Evolutionary conservation across 75 land plant genomes (phyloP), one percentile per base, ranked within the genome.

Genomic region (Larix kaempferi): DNA sequence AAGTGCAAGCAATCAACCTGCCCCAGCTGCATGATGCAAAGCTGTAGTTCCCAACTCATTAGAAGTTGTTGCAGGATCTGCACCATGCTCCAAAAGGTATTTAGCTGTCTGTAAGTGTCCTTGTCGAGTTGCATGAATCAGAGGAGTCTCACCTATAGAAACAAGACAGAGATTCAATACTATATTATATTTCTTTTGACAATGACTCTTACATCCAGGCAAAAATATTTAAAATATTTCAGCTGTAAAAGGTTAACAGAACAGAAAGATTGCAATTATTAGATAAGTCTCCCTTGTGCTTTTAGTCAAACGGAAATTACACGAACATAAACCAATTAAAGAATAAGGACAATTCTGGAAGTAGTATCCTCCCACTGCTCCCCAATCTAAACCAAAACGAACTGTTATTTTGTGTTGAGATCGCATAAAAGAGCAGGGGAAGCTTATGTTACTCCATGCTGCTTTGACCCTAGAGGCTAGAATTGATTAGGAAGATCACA

Each of bases 21-120:
- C 86, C 77, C 91, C 98, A 73, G 99, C 98, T 64, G 98, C 89
- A 89, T 98, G 98, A 77, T 98, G 99, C 78, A 98, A 62, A 58
- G 98, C 83, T 58, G 94, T 90, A 8, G 96, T 86, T 57, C 95
- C 95, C 73, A 90, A 73, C 17, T 93, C 83, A 90, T 90, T 91
- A 12, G 93, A 67, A 75, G 89, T 79, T 71, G 78, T 76, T 13
- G 84, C 67, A 69, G 93, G 90, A 86, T 98, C 83, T 49, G 96
- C 96, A 59, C 96, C 98, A 80, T 81, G 79, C n/a, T 93, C 91
- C 63, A 98, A 75, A 63, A 98, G 88, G 74, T 82, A 95, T 57
- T 84, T 89, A 19, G 89, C 92, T 73, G 90, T 90, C 1, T 73
- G 81, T 65, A 83, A 78, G 66, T 95, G 96, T 33, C 99, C 99